These are phyloP conservation scores for Mycena amicta DNA, from an alignment of 768 basidiomycete genomes.

Conservation along the genomic window DNA sequence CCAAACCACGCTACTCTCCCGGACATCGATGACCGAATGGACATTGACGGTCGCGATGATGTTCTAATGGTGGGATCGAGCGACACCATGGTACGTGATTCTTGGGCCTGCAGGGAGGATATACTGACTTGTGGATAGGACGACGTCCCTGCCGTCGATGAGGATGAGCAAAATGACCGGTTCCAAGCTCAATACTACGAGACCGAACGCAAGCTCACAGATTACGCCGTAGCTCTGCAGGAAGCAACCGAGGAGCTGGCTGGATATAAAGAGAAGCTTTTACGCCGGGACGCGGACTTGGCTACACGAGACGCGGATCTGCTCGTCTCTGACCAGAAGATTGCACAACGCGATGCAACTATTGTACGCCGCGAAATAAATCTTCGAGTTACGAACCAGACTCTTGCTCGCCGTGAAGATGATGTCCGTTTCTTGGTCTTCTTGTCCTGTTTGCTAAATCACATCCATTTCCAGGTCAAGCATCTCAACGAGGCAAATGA, in stretches of 20 bases:
- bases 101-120: no score
- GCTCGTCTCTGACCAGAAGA: no score
- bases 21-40: neutral
- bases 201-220: neutral
- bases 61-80: neutral
- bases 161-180: neutral
- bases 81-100: neutral
- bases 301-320: no score
- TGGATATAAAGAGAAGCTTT: no score
- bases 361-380: neutral
- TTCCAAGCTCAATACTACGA: neutral
- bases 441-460: no score
- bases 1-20: neutral
- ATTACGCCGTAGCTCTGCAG: neutral
- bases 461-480: neutral
- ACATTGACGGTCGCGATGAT: neutral
- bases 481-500: neutral
- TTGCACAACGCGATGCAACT: no score
- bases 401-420: neutral
- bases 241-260: neutral
- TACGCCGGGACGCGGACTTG: no score
- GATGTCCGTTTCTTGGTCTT: neutral
- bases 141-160: no score
- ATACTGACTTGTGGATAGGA: no score
- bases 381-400: neutral